Percentiles rank a stretch among this genome's conserved stretches.
Evolutionary conservation across 1,139 yeast species (phyloP).

Genomic region (Casaregolazyma lundiana): DNA sequence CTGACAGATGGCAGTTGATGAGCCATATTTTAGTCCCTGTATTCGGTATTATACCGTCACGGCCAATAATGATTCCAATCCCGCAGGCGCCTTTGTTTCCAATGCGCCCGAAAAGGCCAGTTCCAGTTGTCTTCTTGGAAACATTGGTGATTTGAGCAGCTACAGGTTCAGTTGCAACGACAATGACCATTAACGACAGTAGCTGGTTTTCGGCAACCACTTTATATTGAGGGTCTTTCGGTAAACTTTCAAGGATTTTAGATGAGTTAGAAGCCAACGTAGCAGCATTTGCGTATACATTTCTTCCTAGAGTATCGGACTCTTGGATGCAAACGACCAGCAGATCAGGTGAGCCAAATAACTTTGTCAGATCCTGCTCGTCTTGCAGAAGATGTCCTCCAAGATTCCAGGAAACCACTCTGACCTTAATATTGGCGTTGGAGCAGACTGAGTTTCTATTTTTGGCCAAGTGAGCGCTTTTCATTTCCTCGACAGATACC

Average conservation of each 20-base stretch:
- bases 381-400: constrained; percentile 38
- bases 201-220: constrained; percentile 42
- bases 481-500: constrained; percentile 10
- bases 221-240: constrained; percentile 18
- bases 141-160: constrained; percentile 37
- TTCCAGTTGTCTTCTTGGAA: constrained; percentile 41
- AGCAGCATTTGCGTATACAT: constrained; percentile 40
- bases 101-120: constrained; percentile 54
- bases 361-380: constrained; percentile 20
- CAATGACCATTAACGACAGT: constrained; percentile 45
- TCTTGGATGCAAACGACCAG: constrained; percentile 49
- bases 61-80: constrained; percentile 32
- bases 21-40: constrained; percentile 48
- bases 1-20: constrained; percentile 64
- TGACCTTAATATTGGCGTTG: constrained; percentile 22
- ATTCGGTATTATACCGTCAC: constrained; percentile 24
- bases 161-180: constrained; percentile 34
- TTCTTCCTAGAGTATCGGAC: constrained; percentile 46
- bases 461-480: constrained; percentile 3
- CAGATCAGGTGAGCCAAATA: constrained; percentile 35
- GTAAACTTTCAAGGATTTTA: constrained; percentile 29
- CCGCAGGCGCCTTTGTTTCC: constrained; percentile 57
- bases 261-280: constrained; percentile 39
- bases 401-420: constrained; percentile 45
- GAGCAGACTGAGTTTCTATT: constrained; percentile 10